Conservation (phyloP, 2,329 filamentous ascomycete species). For the Tympanopsis confertula region DNA sequence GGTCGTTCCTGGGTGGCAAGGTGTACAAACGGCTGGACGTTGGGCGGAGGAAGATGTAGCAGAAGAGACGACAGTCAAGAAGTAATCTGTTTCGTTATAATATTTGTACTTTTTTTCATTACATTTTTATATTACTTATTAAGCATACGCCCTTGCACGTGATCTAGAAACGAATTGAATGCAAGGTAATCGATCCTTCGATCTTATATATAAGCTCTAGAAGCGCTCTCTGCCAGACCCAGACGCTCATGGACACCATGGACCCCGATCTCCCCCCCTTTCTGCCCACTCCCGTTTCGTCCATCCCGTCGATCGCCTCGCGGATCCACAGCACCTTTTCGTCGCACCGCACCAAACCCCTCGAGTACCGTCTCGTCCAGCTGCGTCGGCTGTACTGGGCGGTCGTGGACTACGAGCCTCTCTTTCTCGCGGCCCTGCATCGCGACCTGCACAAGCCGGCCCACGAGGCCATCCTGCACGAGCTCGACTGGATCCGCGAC, state of each 20-base stretch:
- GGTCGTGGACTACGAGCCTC: conserved; percentile 63
- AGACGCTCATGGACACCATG: conserved; percentile 17
- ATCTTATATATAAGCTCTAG: no score
- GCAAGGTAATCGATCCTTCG: no score
- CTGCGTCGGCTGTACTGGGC: conserved; percentile 94
- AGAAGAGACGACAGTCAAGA: no score
- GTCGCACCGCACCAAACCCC: conserved; percentile 68
- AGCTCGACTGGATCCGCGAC: conserved; percentile 68
- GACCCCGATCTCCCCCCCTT: conserved; percentile 33
- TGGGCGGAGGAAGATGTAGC: no score
- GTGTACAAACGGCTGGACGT: conserved; percentile 1
- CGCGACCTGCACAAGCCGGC: conserved; percentile 68
- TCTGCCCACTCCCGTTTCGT: conserved; percentile 50
- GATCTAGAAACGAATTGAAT: no score
- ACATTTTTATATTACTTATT: no score
- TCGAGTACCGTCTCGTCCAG: conserved; percentile 74
- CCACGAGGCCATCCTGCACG: conserved; percentile 63
- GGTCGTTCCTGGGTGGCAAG: conserved; percentile 7
- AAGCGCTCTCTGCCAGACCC: background rate
- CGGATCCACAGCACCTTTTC: conserved; percentile 59
- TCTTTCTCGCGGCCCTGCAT: conserved; percentile 64
- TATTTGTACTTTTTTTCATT: no score
- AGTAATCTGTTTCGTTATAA: no score
- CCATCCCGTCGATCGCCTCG: conserved; percentile 50
- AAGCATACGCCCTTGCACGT: no score